Conservation (phyloP, 164 flowering plant species). For the Akebia trifoliata region DNA sequence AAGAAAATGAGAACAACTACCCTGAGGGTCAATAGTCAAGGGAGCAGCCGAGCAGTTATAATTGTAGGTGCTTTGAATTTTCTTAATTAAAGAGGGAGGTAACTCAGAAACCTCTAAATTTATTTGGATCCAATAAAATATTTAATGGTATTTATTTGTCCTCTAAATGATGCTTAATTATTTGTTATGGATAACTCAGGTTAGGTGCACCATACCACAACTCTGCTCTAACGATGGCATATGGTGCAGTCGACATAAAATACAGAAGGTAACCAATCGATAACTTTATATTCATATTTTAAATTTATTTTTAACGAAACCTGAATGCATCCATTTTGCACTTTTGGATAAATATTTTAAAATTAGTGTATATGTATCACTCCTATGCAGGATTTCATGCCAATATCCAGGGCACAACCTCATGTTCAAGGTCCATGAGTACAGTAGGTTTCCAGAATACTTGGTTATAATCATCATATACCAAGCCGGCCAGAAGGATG, state of each 20-base stretch:
- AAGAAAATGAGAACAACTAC: too few species aligned
- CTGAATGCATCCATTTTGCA: too few species aligned
- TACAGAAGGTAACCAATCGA: constrained; percentile 35
- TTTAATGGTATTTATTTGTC: not conserved
- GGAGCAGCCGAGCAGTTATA: not conserved
- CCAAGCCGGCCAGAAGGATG: constrained; percentile 50
- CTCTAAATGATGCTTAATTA: not conserved
- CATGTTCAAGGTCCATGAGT: constrained; percentile 55
- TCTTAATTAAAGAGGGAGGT: not conserved
- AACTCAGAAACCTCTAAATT: not conserved
- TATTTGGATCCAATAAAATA: too few species aligned
- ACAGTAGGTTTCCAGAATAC: constrained; percentile 59
- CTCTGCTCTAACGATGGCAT: constrained; percentile 46
- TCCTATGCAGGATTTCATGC: constrained; percentile 47
- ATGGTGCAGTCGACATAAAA: constrained; percentile 73
- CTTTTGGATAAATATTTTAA: too few species aligned
- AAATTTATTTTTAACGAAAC: not conserved
- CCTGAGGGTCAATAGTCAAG: not conserved
- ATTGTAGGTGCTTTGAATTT: not conserved
- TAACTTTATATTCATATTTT: too few species aligned
- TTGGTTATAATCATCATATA: constrained; percentile 54
- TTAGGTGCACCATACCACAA: constrained; percentile 55
- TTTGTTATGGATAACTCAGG: constrained; percentile 31
- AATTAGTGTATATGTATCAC: too few species aligned
- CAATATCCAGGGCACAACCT: constrained; percentile 42